Conservation (phyloP, 225 moss, liverwort and hornwort genomes). For the Straminergon stramineum region DNA sequence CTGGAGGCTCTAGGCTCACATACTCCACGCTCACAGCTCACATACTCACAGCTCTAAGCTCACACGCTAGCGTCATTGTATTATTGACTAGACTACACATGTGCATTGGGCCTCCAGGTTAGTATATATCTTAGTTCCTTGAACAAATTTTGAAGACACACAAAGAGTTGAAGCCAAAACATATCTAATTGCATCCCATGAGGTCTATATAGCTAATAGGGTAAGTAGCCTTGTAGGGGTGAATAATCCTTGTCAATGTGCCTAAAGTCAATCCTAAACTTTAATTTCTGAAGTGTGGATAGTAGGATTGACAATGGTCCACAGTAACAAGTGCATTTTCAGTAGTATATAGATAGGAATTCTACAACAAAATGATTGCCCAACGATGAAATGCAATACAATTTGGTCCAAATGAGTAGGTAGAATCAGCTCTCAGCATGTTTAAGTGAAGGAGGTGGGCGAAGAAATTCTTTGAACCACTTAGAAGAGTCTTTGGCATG, state of each 20-base stretch:
- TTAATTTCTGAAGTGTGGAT: neutral
- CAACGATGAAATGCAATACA: neutral
- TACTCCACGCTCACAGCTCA: no score
- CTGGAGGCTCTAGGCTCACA: no score
- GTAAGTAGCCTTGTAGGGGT: neutral
- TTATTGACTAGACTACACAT: neutral
- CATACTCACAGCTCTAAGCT: no score
- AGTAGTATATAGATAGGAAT: neutral
- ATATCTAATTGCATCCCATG: neutral
- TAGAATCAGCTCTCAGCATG: neutral
- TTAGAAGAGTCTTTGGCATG: slow-evolving; percentile 9
- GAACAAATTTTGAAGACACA: neutral
- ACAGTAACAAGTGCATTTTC: neutral
- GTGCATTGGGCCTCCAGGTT: neutral
- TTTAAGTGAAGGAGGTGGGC: neutral
- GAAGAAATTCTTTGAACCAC: slow-evolving; percentile 11
- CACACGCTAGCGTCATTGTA: no score
- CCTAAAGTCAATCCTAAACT: neutral
- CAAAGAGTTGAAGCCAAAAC: neutral
- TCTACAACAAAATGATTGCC: neutral
- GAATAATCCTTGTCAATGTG: neutral
- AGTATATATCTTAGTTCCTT: neutral
- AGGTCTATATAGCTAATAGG: neutral
- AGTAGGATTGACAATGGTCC: neutral
- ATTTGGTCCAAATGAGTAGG: neutral